These are phyloP conservation scores for Saussurea involucrata DNA, from an alignment of 129 eudicot species.

Conservation along the genomic window DNA sequence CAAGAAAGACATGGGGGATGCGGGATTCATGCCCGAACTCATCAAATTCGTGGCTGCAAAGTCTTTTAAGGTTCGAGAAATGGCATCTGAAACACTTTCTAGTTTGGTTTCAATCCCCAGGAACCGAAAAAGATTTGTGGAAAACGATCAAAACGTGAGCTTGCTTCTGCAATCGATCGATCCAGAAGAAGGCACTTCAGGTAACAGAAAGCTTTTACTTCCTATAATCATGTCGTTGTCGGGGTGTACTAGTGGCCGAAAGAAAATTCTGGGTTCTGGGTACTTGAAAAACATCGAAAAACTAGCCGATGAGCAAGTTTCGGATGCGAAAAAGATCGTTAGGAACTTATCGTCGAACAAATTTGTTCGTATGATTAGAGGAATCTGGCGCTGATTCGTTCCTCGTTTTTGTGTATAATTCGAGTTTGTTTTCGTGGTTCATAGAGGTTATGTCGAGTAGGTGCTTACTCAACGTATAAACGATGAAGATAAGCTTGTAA, in stretches of 20 bases:
- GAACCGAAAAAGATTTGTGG: constrained; percentile 48
- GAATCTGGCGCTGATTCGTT: constrained; percentile 37
- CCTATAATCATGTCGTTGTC: constrained; percentile 51
- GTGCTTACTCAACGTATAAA: background rate
- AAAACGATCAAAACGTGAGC: constrained; percentile 47
- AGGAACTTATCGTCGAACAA: constrained; percentile 43
- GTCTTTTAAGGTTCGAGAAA: constrained; percentile 49
- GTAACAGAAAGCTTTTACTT: constrained; percentile 44
- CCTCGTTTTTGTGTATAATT: constrained; percentile 12
- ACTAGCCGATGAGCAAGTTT: constrained; percentile 47
- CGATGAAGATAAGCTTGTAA: constrained; percentile 15
- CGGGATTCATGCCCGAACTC: constrained; percentile 55
- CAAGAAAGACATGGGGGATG: constrained; percentile 57
- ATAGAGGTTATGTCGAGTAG: background rate
- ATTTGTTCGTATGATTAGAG: constrained; percentile 42
- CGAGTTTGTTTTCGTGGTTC: background rate
- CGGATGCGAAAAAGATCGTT: constrained; percentile 57
- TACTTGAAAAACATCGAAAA: constrained; percentile 52
- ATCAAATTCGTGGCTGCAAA: constrained; percentile 47
- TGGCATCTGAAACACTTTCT: constrained; percentile 51
- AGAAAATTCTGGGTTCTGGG: constrained; percentile 49
- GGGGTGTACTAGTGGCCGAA: constrained; percentile 54
- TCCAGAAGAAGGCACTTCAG: constrained; percentile 37
- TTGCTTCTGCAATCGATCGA: constrained; percentile 49
- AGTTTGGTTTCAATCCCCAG: constrained; percentile 44